These are phyloP conservation scores for Fusarium redolens DNA, from an alignment of 2,329 filamentous ascomycete genomes.

Conservation along the genomic window DNA sequence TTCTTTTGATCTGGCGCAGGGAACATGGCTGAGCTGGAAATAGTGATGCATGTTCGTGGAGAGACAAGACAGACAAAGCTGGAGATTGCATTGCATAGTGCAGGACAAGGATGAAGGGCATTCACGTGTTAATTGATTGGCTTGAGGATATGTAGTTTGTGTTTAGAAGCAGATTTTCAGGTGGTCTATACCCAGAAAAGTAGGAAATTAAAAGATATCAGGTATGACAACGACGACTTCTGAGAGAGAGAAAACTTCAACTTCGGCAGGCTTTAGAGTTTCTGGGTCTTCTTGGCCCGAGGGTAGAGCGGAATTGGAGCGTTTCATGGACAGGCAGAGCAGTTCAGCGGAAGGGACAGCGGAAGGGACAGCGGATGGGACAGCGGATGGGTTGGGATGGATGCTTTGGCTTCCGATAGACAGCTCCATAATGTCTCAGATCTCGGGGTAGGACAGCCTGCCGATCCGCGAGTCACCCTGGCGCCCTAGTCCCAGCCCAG, in stretches of 20 bases:
- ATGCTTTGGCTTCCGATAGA: background rate
- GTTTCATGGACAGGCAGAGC: conserved; percentile 18
- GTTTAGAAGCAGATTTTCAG: background rate
- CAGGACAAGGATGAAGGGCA: background rate
- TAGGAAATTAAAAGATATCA: conserved; percentile 16
- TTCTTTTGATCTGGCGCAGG: background rate
- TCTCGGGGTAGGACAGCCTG: conserved; percentile 22
- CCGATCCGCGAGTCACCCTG: conserved; percentile 26
- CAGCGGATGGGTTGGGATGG: background rate
- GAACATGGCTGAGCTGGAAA: background rate
- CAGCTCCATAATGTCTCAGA: conserved; percentile 37
- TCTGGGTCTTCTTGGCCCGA: background rate
- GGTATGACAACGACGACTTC: conserved; percentile 9
- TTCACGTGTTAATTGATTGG: background rate
- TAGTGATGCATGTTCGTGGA: background rate
- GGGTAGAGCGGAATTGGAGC: background rate
- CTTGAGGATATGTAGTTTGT: background rate
- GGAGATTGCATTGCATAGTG: background rate
- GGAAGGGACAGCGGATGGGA: background rate
- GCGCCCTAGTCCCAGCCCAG: background rate
- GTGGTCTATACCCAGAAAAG: conserved; percentile 10
- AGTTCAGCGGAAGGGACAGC: background rate
- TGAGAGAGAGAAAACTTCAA: background rate
- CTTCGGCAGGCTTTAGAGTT: background rate
- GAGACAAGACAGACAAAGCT: background rate